Conservation (phyloP, 129 eudicot genomes). For the Chrysanthemum makinoi region DNA sequence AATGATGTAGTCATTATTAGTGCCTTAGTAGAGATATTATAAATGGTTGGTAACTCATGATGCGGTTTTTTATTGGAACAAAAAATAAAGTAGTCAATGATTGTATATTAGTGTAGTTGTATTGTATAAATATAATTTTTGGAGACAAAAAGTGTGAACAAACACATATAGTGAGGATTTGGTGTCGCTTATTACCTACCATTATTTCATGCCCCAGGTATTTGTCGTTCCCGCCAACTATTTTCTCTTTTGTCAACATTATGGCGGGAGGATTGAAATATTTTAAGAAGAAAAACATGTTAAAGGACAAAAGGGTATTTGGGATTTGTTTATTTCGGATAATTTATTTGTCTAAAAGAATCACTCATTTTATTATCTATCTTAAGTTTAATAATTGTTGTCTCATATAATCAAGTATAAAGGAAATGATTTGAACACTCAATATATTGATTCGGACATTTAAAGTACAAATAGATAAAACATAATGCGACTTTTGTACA, state of each 20-base stretch:
- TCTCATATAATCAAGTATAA: no score
- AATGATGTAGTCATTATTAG: constrained; percentile 15
- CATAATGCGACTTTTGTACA: no score
- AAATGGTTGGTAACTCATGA: not conserved
- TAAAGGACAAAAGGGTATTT: not conserved
- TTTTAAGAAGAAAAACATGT: not conserved
- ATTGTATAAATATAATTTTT: not conserved
- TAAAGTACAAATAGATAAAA: no score
- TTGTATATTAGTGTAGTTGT: not conserved
- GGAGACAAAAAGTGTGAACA: constrained; percentile 12
- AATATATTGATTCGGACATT: no score
- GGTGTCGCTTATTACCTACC: constrained; percentile 20
- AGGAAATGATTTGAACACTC: no score
- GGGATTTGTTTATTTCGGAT: not conserved
- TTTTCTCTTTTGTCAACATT: constrained; percentile 10
- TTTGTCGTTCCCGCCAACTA: constrained; percentile 9
- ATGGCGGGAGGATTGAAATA: not conserved
- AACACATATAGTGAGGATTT: constrained; percentile 5
- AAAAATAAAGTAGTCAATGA: not conserved
- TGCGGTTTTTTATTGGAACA: not conserved
- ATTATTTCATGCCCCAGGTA: not conserved
- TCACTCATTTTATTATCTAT: no score
- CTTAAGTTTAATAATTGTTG: no score
- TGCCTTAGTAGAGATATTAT: not conserved
- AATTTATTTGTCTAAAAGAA: no score